Conservation (phyloP, 345 rosid genomes). For the Isatis tinctoria region DNA sequence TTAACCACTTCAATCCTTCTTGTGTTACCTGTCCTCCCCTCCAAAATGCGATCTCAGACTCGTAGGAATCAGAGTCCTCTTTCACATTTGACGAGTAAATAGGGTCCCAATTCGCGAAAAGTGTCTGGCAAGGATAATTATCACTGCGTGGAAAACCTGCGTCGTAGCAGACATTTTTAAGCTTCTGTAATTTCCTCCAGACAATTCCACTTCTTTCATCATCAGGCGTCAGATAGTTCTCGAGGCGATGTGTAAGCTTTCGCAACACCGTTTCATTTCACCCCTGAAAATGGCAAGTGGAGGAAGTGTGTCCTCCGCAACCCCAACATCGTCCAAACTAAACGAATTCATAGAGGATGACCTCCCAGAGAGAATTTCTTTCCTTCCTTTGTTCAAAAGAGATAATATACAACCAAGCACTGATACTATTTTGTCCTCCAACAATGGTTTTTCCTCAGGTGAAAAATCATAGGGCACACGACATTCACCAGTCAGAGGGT, state of each 20-base stretch:
- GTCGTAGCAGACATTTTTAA: constrained; percentile 90
- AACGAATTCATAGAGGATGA: constrained; percentile 49
- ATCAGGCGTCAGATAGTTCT: constrained; percentile 69
- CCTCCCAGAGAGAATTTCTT: constrained; percentile 93
- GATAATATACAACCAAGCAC: constrained; percentile 90
- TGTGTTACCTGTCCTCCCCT: constrained; percentile 89
- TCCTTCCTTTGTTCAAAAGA: constrained; percentile 80
- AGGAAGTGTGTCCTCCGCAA: constrained; percentile 68
- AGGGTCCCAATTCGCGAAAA: constrained; percentile 82
- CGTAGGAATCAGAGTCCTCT: constrained; percentile 43
- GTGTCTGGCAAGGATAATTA: constrained; percentile 59
- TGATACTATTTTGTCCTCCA: constrained; percentile 90
- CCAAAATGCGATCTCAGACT: constrained; percentile 80
- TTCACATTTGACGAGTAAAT: constrained; percentile 55
- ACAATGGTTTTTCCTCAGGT: constrained; percentile 70
- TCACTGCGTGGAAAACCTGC: constrained; percentile 75
- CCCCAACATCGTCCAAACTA: constrained; percentile 42
- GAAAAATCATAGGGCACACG: constrained; percentile 67
- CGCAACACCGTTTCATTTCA: constrained; percentile 97
- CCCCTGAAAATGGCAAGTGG: constrained; percentile 87
- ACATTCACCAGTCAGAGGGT: constrained; percentile 94
- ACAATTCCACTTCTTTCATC: constrained; percentile 62
- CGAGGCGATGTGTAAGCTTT: constrained; percentile 94
- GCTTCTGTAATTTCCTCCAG: constrained; percentile 91
- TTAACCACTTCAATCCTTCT: constrained; percentile 82